Conservation (phyloP, 2,329 filamentous ascomycete genomes). For the Colletotrichum filicis region DNA sequence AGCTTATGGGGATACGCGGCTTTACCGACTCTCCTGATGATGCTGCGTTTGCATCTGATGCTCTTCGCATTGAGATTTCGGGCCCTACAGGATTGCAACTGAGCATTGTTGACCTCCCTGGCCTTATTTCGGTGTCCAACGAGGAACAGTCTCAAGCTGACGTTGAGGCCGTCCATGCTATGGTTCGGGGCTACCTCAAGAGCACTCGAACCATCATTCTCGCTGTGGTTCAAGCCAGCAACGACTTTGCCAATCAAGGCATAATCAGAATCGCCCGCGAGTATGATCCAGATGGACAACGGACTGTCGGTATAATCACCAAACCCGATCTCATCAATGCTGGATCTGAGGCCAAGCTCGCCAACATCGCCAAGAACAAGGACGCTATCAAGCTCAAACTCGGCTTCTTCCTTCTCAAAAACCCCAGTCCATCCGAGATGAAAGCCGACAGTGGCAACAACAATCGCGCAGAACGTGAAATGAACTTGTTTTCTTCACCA, state of each 20-base stretch:
- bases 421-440: conserved; percentile 43
- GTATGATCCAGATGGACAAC: conserved; percentile 42
- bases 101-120: conserved; percentile 60
- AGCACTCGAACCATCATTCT: conserved; percentile 56
- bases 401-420: conserved; percentile 65
- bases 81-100: conserved; percentile 46
- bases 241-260: conserved; percentile 50
- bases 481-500: conserved; percentile 54
- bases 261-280: conserved; percentile 23
- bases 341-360: conserved; percentile 52
- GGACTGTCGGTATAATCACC: conserved; percentile 68
- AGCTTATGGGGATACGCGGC: conserved; percentile 24
- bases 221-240: conserved; percentile 53
- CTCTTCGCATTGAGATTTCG: conserved; percentile 40
- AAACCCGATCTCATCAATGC: conserved; percentile 59
- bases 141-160: conserved; percentile 47
- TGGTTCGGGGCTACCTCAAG: conserved; percentile 54
- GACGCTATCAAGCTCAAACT: conserved; percentile 56
- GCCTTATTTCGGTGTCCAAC: conserved; percentile 51
- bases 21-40: conserved; percentile 34
- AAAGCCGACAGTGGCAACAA: conserved; percentile 48
- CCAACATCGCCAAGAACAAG: conserved; percentile 56
- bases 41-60: conserved; percentile 30
- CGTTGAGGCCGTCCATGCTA: conserved; percentile 44
- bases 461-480: conserved; percentile 42